Base-by-base conservation (phyloP, 164 flowering plant genomes). In the Cinnamomum chago region DNA sequence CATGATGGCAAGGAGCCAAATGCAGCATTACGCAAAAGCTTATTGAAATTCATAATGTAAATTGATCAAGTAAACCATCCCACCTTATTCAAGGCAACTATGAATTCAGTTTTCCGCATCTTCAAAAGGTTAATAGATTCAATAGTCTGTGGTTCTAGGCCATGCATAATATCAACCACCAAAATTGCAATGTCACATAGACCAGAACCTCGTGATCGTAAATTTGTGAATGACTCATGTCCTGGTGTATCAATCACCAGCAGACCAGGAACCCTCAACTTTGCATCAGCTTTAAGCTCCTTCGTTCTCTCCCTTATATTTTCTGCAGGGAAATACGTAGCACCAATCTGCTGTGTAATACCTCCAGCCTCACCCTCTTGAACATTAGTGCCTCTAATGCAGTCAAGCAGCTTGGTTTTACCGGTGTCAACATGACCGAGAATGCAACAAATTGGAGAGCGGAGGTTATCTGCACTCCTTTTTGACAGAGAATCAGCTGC, bases 341-440 rank as follows among this genome's bases (percentile, higher is more conserved):
- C 99, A 65, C 99, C 99, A 80, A 96, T 96, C 82, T 96, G 99
- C 77, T 93, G 99, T 2, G 99, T 96, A 76, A 96, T 96, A 23
- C 99, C 99, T 71, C 99, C 99, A 72, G 99, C 99, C 83, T 96
- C 99, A 72, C 99, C 99, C 81, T 90, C 98, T 83, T 94, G 99
- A 80, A 96, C 99, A 84, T 96, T 94, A 58, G 99, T 96, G 58
- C 99, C 91, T 70, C 98, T 82, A 27, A 96, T 94, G 82, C 98
- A 93, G 85, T 96, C 99, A 72, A 94, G 86, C 68, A 96, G 86
- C 84, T 96, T 96, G 64, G 99, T 96, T 80, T 96, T 96, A 70
- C 99, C 99, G 68, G 99, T 96, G 81, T 96, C 99, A 73, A 96
- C 99, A 81, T 96, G 99, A 20, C 99, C 99, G 91, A 96, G 93